Evolutionary conservation across 140 eudicot species (phyloP).

Genomic region (Flaveria floridana): DNA sequence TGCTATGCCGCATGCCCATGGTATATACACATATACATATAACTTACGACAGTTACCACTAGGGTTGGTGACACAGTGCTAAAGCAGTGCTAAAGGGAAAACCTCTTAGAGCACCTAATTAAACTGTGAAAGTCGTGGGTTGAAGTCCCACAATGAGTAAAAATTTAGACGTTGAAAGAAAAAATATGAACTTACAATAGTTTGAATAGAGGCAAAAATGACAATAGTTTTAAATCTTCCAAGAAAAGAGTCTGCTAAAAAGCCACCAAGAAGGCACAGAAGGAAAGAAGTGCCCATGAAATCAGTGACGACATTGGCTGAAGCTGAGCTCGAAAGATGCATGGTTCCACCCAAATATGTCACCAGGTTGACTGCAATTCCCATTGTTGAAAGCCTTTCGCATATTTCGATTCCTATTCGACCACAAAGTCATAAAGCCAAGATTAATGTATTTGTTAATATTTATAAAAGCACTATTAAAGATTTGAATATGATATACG

Average conservation of each 20-base stretch:
- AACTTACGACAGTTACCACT: too few relatives aligned
- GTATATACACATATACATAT: too few relatives aligned
- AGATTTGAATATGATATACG: neutral
- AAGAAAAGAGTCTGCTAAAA: constrained; percentile 85
- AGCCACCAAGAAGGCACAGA: constrained; percentile 86
- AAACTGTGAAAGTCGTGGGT: too few relatives aligned
- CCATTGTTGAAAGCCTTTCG: constrained; percentile 98
- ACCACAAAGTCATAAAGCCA: constrained; percentile 22
- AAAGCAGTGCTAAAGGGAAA: too few relatives aligned
- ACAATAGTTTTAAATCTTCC: constrained; percentile 80
- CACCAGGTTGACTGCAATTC: constrained; percentile 92
- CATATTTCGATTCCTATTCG: constrained; percentile 76
- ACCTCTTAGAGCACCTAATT: too few relatives aligned
- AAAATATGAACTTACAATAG: constrained; percentile 8
- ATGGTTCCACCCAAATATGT: constrained; percentile 82
- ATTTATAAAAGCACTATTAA: too few relatives aligned
- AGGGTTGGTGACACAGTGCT: too few relatives aligned
- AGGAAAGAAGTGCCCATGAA: constrained; percentile 94
- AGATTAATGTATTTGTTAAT: neutral
- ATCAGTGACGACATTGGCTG: constrained; percentile 92
- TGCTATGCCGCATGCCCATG: too few relatives aligned
- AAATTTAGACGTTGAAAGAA: too few relatives aligned
- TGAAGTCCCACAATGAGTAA: too few relatives aligned
- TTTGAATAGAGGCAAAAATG: constrained; percentile 63
- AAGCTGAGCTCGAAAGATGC: constrained; percentile 86